phyloP scores from a whole-genome alignment of 139 green algal species.

The Edaphochlamys debaryana region DNA sequence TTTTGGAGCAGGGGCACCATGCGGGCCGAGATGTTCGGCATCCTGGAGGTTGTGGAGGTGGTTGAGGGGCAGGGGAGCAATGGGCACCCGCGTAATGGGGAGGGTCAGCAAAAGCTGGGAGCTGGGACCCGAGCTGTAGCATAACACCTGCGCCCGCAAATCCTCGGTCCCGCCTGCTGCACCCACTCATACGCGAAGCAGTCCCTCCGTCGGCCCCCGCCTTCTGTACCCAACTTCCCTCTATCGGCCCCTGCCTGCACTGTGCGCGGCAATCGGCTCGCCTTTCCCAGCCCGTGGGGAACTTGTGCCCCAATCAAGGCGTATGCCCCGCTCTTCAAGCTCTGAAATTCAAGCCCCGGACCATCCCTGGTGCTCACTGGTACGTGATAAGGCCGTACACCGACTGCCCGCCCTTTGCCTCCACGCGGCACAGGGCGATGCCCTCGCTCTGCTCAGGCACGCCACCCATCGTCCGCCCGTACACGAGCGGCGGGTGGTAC shows the following conservation, averaged over 20 bases:
- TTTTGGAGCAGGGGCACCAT: constrained; percentile 69
- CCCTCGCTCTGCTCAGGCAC: constrained; percentile 68
- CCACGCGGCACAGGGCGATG: constrained; percentile 67
- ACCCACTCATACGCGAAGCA: too few species aligned
- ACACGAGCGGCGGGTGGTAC: constrained; percentile 78
- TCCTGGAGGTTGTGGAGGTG: constrained; percentile 42
- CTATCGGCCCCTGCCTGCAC: too few species aligned
- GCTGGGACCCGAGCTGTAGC: background rate
- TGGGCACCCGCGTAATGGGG: background rate
- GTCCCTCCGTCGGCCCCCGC: too few species aligned
- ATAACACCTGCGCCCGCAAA: too few species aligned
- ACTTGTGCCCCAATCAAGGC: too few species aligned
- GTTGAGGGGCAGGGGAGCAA: background rate
- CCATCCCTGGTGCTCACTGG: constrained; percentile 63
- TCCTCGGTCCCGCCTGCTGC: too few species aligned
- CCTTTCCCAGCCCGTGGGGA: too few species aligned
- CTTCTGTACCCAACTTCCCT: too few species aligned
- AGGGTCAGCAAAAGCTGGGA: background rate
- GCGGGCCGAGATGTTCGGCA: constrained; percentile 76
- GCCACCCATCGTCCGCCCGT: constrained; percentile 71
- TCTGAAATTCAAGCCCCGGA: too few species aligned
- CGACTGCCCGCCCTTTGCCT: constrained; percentile 38
- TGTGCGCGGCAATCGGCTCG: too few species aligned
- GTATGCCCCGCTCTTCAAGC: too few species aligned
- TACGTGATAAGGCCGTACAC: constrained; percentile 73